Evolutionary conservation across 768 basidiomycete genomes (phyloP), one percentile per base, ranked within the genome.

Genomic region (Trametes meyenii): DNA sequence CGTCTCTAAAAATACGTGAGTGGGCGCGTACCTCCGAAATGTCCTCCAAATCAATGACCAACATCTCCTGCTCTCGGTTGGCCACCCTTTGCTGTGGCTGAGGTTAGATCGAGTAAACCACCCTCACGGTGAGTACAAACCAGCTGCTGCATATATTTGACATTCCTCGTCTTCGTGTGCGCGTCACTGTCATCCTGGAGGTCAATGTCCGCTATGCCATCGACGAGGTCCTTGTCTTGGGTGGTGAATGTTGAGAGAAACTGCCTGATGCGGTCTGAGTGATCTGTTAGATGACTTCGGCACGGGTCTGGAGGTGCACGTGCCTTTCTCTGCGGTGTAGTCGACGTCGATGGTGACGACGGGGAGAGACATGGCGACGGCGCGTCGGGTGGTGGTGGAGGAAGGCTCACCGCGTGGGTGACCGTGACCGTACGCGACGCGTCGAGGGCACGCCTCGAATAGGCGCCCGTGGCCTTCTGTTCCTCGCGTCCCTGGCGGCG

Each of bases 1-100:
- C 35, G 51, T 23, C 26, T 48, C 42, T 60, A 21, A 56, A 24
- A 60, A 45, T 64, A 59, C 19, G 7, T 1, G 58, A 2, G 21
- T 11, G 19, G n/a, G 17, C 23, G 68, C 81, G 69, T 67, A 90
- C 95, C 64, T 86, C 81, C 62, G 81, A 80, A 42, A 98, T 78
- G 75, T 99, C 97, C 71, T 94, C 92, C 23, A 99, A 74, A 67
- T 96, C 94, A 62, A 99, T 85, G 42, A 87, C 78, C 11, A 99
- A 78, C 84, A 91, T 91, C 66, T 94, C 86, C 73, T 94, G 90
- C 63, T 97, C 92, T 38, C 97, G 85, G 75, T 99, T 96, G 51
- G 96, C 93, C 61, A 99, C 85, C 45, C 80, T 79, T 95, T 94
- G 93, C 94, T 96, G 55, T 43, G 26, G 19, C 13, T 12, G 54